A percentile compares a stretch with the other conserved stretches of the same genome.
Conservation (phyloP, 2,329 filamentous ascomycete genomes). For the Dryadomyces quercivorus region DNA sequence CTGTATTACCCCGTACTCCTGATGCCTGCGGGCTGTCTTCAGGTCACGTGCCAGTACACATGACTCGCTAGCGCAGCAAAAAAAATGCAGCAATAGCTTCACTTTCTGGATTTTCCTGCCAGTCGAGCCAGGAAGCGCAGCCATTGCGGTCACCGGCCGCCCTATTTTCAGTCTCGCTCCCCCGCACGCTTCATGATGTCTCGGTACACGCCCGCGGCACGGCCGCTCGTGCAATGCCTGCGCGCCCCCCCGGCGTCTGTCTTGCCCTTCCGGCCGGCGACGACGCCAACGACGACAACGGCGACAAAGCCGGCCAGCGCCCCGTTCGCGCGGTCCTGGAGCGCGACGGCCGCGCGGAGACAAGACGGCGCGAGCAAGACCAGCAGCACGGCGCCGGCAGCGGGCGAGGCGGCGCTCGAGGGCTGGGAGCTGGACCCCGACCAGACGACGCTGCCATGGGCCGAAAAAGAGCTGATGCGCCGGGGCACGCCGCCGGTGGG, state of each 20-base stretch:
- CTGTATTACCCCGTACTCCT: no score
- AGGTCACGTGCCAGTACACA: neutral
- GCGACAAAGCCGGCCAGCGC: no score
- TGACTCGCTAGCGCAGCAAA: neutral
- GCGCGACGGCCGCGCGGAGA: neutral
- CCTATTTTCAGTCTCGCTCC: no score
- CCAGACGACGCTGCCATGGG: slow-evolving; percentile 49
- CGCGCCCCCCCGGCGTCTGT: neutral
- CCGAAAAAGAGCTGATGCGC: slow-evolving; percentile 57
- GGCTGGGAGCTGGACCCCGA: slow-evolving; percentile 48
- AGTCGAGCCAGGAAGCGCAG: neutral
- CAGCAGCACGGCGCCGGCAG: neutral
- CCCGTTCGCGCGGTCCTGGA: no score
- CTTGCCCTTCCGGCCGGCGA: neutral
- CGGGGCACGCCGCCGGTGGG: slow-evolving; percentile 63
- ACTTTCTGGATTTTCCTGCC: neutral
- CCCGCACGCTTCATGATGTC: slow-evolving; percentile 3
- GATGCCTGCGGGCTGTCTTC: neutral
- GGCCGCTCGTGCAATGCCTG: slow-evolving; percentile 12
- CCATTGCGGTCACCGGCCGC: neutral
- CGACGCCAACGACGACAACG: neutral
- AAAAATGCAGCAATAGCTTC: neutral
- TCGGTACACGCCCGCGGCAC: slow-evolving; percentile 10
- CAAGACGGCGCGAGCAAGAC: neutral
- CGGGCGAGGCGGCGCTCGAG: slow-evolving; percentile 15